Evolutionary conservation across 108 stramenopile genomes (phyloP).

Genomic region (Cyclostephanos tholiformis): DNA sequence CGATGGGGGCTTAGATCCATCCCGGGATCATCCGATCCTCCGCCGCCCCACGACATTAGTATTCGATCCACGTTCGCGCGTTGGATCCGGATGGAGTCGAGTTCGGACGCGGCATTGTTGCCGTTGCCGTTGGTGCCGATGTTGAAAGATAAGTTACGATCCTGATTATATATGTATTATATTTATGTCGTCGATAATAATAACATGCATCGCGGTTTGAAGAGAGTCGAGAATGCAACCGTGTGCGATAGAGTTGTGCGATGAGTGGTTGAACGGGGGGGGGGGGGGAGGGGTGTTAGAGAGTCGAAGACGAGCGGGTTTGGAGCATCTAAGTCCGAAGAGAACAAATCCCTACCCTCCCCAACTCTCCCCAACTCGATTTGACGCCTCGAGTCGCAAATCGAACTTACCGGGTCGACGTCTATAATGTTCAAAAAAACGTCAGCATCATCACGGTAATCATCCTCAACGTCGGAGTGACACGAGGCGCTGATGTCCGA

Average conservation of each 20-base stretch:
- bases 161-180: too few species aligned
- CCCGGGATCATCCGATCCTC: background rate
- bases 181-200: constrained; percentile 8
- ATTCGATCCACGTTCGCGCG: constrained; percentile 41
- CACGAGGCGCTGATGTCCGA: constrained; percentile 35
- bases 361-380: too few species aligned
- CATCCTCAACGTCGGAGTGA: constrained; percentile 9
- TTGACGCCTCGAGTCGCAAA: too few species aligned
- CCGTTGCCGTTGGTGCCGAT: background rate
- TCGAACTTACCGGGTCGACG: background rate
- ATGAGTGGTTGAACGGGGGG: too few species aligned
- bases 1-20: background rate
- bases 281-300: too few species aligned
- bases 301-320: too few species aligned
- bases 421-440: background rate
- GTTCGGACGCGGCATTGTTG: background rate
- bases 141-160: background rate
- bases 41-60: constrained; percentile 4
- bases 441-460: too few species aligned
- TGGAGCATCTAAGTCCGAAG: too few species aligned
- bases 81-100: constrained; percentile 19
- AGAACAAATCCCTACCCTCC: too few species aligned
- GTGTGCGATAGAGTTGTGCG: background rate
- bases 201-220: too few species aligned
- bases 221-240: background rate